Conservation (phyloP, 192 early-diverging fungal genomes). For the Dissophora globulifera region DNA sequence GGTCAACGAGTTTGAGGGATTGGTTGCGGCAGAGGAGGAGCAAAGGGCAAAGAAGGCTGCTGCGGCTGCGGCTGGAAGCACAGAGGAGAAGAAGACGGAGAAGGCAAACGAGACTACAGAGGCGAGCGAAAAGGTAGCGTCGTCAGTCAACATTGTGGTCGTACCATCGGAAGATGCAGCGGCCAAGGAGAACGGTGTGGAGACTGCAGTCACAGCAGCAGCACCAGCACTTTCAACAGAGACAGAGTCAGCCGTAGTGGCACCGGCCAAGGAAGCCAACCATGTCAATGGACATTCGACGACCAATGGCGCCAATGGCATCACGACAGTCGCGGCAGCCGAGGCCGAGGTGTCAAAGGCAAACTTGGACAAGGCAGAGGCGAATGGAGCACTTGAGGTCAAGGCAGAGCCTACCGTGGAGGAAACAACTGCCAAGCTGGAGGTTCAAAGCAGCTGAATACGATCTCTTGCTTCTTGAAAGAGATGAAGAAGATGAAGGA, state of each 20-base stretch:
- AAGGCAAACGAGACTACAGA: neutral
- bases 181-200: no score
- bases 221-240: neutral
- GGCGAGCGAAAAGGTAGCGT: neutral
- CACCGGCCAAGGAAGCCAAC: neutral
- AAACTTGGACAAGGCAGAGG: constrained; percentile 7
- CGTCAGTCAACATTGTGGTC: constrained; percentile 40
- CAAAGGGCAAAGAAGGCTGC: no score
- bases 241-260: neutral
- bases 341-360: constrained; percentile 7
- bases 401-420: constrained; percentile 20
- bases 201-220: neutral
- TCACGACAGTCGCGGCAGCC: constrained; percentile 1
- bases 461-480: no score
- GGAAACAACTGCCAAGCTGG: constrained; percentile 26
- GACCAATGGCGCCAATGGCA: neutral
- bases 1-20: constrained; percentile 49
- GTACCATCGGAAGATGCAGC: constrained; percentile 33
- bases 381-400: constrained; percentile 17
- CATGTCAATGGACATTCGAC: constrained; percentile 5
- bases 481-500: no score
- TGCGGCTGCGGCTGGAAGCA: no score
- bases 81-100: constrained; percentile 17
- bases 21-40: constrained; percentile 50
- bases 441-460: constrained; percentile 21